Conservation (phyloP, 768 basidiomycete species). For the Lactarius sanguifluus region DNA sequence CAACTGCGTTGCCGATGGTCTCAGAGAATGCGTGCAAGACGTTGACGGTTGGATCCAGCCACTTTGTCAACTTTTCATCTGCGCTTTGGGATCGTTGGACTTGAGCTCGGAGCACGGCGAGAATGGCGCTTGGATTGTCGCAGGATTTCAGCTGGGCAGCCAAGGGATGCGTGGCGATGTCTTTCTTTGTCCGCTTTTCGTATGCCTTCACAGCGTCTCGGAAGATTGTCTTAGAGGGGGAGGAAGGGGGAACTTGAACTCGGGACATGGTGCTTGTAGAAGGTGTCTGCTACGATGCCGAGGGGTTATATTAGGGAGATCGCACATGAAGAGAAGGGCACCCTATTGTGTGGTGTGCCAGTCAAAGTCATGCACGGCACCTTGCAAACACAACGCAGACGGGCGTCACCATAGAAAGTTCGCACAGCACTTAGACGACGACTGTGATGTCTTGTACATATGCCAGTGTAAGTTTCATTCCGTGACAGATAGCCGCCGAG, state of each 20-base stretch:
- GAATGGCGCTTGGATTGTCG: neutral
- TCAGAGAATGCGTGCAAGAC: neutral
- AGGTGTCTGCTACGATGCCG: neutral
- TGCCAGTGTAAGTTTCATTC: too few species aligned
- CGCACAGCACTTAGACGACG: neutral
- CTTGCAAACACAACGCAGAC: neutral
- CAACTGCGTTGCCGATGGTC: neutral
- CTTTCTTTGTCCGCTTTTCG: neutral
- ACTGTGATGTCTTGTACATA: too few species aligned
- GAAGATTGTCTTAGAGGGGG: neutral
- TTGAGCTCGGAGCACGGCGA: neutral
- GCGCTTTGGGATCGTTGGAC: neutral
- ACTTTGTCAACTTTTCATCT: neutral
- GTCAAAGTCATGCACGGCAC: neutral
- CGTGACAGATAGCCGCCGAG: neutral
- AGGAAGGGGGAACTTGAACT: neutral
- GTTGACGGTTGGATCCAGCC: constrained; percentile 1
- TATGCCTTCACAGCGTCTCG: neutral
- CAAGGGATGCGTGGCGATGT: neutral
- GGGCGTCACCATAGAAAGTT: neutral
- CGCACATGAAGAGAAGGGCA: neutral
- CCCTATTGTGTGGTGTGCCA: neutral
- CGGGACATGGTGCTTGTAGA: neutral
- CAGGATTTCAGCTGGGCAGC: neutral
- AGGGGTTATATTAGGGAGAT: neutral